phyloP scores from a whole-genome alignment of 2,329 filamentous ascomycete genomes.

The Pyrenophora graminea region DNA sequence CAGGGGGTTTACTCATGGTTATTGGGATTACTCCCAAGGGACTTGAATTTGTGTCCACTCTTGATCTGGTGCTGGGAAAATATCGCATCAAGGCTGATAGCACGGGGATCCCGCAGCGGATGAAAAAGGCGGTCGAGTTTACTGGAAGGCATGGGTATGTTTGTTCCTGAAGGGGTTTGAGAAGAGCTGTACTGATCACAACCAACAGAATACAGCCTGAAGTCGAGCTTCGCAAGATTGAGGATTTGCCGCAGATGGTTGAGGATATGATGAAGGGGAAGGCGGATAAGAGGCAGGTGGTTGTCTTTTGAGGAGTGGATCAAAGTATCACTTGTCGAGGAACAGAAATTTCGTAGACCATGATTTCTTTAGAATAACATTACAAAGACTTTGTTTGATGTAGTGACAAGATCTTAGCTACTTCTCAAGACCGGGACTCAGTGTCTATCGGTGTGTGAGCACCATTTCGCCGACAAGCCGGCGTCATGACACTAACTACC shows the following conservation, averaged over 20 bases:
- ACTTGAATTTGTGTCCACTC: conserved; percentile 44
- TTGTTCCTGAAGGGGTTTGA: not conserved
- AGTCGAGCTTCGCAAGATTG: conserved; percentile 47
- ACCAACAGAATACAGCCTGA: conserved; percentile 44
- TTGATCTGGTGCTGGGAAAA: conserved; percentile 22
- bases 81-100: conserved; percentile 51
- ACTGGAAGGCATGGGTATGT: conserved; percentile 46
- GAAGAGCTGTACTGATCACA: conserved; percentile 1
- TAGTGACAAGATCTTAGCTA: no score
- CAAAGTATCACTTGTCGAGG: no score
- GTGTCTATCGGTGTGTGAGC: no score
- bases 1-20: conserved; percentile 51
- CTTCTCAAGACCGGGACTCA: no score
- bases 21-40: conserved; percentile 49
- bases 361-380: no score
- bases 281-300: conserved; percentile 44
- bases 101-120: conserved; percentile 50
- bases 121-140: conserved; percentile 52
- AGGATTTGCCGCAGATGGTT: conserved; percentile 48
- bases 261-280: conserved; percentile 47
- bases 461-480: no score
- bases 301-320: conserved; percentile 35
- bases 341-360: no score
- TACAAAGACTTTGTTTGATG: no score
- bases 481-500: no score